These are phyloP conservation scores for Pelagophyceae sp. DNA, from an alignment of 352 stramenopile genomes.

Conservation along the genomic window DNA sequence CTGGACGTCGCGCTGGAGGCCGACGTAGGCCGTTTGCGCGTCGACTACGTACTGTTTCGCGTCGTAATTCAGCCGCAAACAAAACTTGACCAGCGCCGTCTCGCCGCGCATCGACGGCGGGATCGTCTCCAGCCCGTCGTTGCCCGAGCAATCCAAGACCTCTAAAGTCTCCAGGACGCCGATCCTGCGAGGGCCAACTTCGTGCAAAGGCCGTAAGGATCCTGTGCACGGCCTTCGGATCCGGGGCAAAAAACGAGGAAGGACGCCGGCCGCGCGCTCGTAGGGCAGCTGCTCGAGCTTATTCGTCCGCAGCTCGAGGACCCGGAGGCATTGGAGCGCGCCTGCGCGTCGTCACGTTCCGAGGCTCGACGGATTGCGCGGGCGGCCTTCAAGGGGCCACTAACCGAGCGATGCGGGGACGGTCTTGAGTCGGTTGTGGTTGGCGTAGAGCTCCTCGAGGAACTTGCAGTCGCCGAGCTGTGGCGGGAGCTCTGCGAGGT, in stretches of 20 bases:
- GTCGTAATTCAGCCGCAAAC: neutral
- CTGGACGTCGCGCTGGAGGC: neutral
- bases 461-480: constrained; percentile 23
- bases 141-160: constrained; percentile 5
- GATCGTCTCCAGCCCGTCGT: constrained; percentile 6
- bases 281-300: constrained; percentile 19
- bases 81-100: constrained; percentile 3
- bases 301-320: constrained; percentile 24
- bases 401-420: constrained; percentile 13
- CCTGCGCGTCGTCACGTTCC: too few relatives aligned
- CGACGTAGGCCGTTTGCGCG: neutral
- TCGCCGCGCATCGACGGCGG: neutral
- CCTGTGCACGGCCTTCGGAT: too few relatives aligned
- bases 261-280: constrained; percentile 12
- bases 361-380: too few relatives aligned
- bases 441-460: constrained; percentile 22
- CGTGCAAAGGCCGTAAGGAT: too few relatives aligned
- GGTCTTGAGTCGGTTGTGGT: constrained; percentile 20
- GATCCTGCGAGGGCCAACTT: too few relatives aligned
- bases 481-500: constrained; percentile 15
- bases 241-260: neutral
- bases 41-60: neutral
- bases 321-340: neutral
- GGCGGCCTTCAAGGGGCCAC: too few relatives aligned
- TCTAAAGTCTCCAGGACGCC: constrained; percentile 3